These are phyloP conservation scores for Fonsecaea nubica DNA, from an alignment of 2,329 filamentous ascomycete species.

Conservation along the genomic window DNA sequence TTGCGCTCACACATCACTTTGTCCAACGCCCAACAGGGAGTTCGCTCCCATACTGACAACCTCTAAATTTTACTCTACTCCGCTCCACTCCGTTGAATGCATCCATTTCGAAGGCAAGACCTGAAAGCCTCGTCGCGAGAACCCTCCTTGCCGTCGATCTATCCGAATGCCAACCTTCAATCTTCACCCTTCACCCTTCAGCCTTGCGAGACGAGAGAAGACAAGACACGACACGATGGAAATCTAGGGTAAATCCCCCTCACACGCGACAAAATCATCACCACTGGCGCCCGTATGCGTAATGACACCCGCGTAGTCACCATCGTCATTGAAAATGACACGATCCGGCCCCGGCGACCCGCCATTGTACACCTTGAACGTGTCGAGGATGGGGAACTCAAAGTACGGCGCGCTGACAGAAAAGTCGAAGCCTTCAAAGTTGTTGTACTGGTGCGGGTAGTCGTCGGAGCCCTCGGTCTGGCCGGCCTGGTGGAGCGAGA, in stretches of 20 bases:
- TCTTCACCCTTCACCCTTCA: no score
- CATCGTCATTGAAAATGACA: constrained; percentile 65
- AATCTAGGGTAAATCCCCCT: neutral
- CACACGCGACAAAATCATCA: constrained; percentile 71
- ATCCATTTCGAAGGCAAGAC: no score
- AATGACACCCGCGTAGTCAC: constrained; percentile 67
- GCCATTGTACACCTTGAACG: constrained; percentile 60
- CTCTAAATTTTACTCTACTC: neutral
- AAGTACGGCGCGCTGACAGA: constrained; percentile 64
- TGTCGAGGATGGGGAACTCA: constrained; percentile 66
- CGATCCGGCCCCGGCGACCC: constrained; percentile 71
- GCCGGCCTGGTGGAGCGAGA: constrained; percentile 55
- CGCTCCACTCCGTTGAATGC: neutral
- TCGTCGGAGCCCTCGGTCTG: constrained; percentile 48
- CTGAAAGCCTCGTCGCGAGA: no score
- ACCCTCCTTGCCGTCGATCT: no score
- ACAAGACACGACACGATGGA: no score
- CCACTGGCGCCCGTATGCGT: constrained; percentile 74
- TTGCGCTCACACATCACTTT: neutral
- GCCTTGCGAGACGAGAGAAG: no score
- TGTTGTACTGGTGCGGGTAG: constrained; percentile 67
- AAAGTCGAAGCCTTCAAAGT: constrained; percentile 69
- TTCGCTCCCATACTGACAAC: neutral
- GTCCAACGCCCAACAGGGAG: neutral
- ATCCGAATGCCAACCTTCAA: neutral